Percentiles rank a stretch among this genome's conserved stretches.
phyloP scores from a whole-genome alignment of 192 early-diverging fungal species.

The Coemansia sp. region DNA sequence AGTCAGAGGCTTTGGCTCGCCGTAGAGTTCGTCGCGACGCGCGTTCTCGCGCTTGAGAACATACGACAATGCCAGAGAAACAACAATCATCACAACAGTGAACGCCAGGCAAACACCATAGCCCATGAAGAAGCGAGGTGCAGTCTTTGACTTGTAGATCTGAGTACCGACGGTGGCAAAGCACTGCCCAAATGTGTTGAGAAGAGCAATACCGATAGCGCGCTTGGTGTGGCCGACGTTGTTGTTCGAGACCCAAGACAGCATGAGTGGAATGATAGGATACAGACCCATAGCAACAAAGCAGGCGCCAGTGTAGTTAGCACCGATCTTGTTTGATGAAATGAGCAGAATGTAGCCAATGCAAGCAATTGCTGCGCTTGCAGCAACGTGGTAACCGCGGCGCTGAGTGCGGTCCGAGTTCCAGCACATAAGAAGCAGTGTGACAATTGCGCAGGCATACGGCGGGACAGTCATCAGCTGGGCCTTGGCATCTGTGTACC shows the following conservation, averaged over 20 bases:
- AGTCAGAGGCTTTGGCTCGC: slow-evolving; percentile 20
- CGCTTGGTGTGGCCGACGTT: slow-evolving; percentile 70
- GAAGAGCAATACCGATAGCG: slow-evolving; percentile 63
- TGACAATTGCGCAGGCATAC: slow-evolving; percentile 48
- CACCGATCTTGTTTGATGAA: slow-evolving; percentile 22
- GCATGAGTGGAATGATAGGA: slow-evolving; percentile 59
- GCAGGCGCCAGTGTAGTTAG: slow-evolving; percentile 51
- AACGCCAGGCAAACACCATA: slow-evolving; percentile 53
- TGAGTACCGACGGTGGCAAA: slow-evolving; percentile 73
- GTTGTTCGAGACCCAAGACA: slow-evolving; percentile 67
- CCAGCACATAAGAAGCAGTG: slow-evolving; percentile 40
- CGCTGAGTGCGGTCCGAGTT: slow-evolving; percentile 51
- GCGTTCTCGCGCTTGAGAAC: slow-evolving; percentile 61
- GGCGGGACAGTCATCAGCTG: slow-evolving; percentile 57
- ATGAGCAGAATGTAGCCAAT: slow-evolving; percentile 48
- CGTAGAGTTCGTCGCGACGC: slow-evolving; percentile 23
- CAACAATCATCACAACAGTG: slow-evolving; percentile 49
- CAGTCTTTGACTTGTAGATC: slow-evolving; percentile 65
- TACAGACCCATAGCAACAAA: slow-evolving; percentile 49
- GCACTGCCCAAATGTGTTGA: slow-evolving; percentile 68
- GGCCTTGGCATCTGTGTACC: slow-evolving; percentile 52
- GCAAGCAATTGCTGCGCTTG: slow-evolving; percentile 28
- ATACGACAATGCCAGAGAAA: slow-evolving; percentile 53
- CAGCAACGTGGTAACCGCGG: slow-evolving; percentile 48
- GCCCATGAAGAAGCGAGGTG: slow-evolving; percentile 55